Base-by-base conservation (phyloP, 139 green algal genomes). In the Trebouxia sp. region DNA sequence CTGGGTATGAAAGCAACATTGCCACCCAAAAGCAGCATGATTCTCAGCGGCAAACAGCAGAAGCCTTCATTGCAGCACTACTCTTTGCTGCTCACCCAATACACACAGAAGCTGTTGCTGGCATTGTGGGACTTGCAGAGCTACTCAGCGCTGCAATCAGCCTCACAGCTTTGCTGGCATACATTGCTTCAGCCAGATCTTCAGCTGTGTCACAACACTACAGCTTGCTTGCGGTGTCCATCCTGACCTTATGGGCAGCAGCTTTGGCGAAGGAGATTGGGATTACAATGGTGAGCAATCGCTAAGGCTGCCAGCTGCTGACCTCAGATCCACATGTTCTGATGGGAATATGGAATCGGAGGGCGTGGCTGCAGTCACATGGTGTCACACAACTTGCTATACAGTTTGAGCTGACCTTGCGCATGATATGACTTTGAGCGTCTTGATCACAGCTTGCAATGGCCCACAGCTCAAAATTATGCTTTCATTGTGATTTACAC, bases 201-300 rank as follows among this genome's bases (percentile, higher is more conserved):
- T 17, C 1, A 35, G 20, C 6, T 22, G 14, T 4, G 14, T 12
- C 32, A 12, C 32, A 72, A 45, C 87, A 92, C 75, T 94, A 88
- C 88, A 41, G 38, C 20, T 56, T 74, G 8, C 50, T 94, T 26
- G 75, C 38, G 5, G 84, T 28, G 0, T 87, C 85, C 0, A 42
- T 90, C 35, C 30, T 69, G n/a, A 82, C 92, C 28, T 78, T 81
- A 15, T 84, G 84, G 79, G 24, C 55, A 3, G 91, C 89, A 30
- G 90, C 91, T 10, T 83, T 96, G 10, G 82, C 83, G 26, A 96
- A 96, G 80, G 93, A 97, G 82, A 96, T 93, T 67, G 92, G 93
- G 43, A 93, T 96, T 76, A 95, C 90, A 0, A 79, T 91, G 35
- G 81, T 91, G 56, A 83, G 85, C 56, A 8, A 22, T n/a, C n/a